Conservation (phyloP, 106 monocot genomes). For the Chionographis japonica region DNA sequence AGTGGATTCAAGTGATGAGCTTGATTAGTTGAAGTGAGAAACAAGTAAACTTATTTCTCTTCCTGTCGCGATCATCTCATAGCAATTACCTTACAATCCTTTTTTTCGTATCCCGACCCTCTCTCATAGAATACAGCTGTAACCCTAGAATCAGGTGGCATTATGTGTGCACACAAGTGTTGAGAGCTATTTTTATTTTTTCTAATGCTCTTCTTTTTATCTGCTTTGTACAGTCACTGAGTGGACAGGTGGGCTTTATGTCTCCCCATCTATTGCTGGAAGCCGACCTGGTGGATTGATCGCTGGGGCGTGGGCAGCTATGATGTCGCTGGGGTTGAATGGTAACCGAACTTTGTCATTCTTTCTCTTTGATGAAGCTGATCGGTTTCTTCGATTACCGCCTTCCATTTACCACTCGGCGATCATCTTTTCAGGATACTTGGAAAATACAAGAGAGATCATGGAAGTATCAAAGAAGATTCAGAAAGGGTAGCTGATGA, state of each 20-base stretch:
- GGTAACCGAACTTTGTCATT: constrained; percentile 26
- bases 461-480: constrained; percentile 94
- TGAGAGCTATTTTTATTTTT: neutral
- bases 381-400: neutral
- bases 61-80: too few relatives aligned
- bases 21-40: too few relatives aligned
- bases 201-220: neutral
- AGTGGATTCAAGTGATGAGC: too few relatives aligned
- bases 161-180: too few relatives aligned
- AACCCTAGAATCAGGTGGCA: too few relatives aligned
- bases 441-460: constrained; percentile 83
- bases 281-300: constrained; percentile 96
- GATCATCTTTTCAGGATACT: constrained; percentile 50
- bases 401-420: constrained; percentile 7
- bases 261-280: constrained; percentile 95
- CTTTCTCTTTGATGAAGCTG: constrained; percentile 1
- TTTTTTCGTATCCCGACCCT: too few relatives aligned
- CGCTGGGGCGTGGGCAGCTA: constrained; percentile 97
- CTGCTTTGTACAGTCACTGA: constrained; percentile 62
- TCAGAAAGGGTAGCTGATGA: constrained; percentile 58
- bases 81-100: too few relatives aligned
- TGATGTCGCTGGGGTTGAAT: constrained; percentile 87
- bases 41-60: too few relatives aligned
- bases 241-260: constrained; percentile 97
- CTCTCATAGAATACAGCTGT: too few relatives aligned